phyloP scores from a whole-genome alignment of 1,139 yeast species.

The Scheffersomyces insectosa region DNA sequence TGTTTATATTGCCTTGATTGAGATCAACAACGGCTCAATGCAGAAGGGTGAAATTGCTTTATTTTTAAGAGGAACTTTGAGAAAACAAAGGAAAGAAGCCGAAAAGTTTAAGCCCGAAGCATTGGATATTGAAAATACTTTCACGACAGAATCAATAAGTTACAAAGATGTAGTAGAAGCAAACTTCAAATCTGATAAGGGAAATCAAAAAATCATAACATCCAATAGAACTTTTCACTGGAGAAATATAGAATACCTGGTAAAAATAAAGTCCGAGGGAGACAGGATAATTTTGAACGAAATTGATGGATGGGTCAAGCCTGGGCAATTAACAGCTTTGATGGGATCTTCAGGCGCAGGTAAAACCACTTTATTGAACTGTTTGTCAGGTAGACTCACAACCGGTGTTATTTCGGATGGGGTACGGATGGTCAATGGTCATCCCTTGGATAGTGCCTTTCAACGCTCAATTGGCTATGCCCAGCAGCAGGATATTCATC shows the following conservation, averaged over 20 bases:
- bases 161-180: conserved; percentile 19
- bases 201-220: not conserved
- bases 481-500: conserved; percentile 42
- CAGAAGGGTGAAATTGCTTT: conserved; percentile 79
- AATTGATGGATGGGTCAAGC: conserved; percentile 51
- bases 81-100: conserved; percentile 16
- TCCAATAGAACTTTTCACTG: conserved; percentile 34
- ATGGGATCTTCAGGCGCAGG: conserved; percentile 39
- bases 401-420: conserved; percentile 36
- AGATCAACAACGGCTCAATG: conserved; percentile 66
- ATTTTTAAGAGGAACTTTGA: conserved; percentile 44
- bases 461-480: conserved; percentile 45
- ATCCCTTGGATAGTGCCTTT: conserved; percentile 33
- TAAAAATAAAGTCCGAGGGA: conserved; percentile 59
- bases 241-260: conserved; percentile 72
- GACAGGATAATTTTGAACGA: conserved; percentile 57
- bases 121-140: not conserved
- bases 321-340: conserved; percentile 43
- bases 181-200: not conserved
- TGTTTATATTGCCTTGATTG: conserved; percentile 56
- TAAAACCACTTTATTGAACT: conserved; percentile 34
- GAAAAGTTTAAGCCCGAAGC: not conserved
- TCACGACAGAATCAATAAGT: conserved; percentile 2
- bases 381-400: conserved; percentile 35
- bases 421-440: conserved; percentile 38